phyloP scores from a whole-genome alignment of 1,284 basidiomycete genomes.

The Hypsizygus ulmarius region DNA sequence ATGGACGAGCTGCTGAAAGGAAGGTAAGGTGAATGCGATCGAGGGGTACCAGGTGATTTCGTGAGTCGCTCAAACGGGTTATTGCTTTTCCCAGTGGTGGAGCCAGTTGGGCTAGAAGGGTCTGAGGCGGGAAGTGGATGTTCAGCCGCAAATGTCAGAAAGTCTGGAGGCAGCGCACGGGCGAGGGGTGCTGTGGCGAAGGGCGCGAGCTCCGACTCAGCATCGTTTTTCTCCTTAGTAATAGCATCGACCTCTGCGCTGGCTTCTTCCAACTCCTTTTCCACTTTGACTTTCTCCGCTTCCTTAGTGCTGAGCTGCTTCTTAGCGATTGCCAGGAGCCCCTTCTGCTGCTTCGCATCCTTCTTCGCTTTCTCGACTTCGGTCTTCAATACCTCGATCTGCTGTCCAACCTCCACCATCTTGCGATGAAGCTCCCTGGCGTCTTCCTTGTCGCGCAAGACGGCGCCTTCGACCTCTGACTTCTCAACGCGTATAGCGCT shows the following conservation, averaged over 20 bases:
- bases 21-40: constrained; percentile 58
- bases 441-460: constrained; percentile 94
- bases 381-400: constrained; percentile 70
- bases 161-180: constrained; percentile 42
- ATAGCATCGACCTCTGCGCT: constrained; percentile 50
- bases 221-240: constrained; percentile 56
- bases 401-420: constrained; percentile 78
- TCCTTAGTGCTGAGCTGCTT: constrained; percentile 92
- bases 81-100: constrained; percentile 64
- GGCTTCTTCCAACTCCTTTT: constrained; percentile 72
- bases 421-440: constrained; percentile 82
- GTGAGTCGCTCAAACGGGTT: constrained; percentile 90
- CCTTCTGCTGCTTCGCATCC: constrained; percentile 95
- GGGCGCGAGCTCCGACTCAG: constrained; percentile 50
- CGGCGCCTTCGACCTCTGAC: constrained; percentile 84
- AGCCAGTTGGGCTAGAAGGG: constrained; percentile 34
- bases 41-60: constrained; percentile 44
- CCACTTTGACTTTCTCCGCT: constrained; percentile 66
- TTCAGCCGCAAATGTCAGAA: constrained; percentile 59
- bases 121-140: constrained; percentile 71
- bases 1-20: constrained; percentile 44
- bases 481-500: constrained; percentile 90
- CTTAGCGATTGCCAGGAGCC: constrained; percentile 88
- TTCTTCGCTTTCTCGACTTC: constrained; percentile 89
- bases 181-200: constrained; percentile 18